A percentile compares a stretch with the other conserved stretches of the same genome.
phyloP scores from a whole-genome alignment of 345 rosid genomes.

The Salix koriyanagi region DNA sequence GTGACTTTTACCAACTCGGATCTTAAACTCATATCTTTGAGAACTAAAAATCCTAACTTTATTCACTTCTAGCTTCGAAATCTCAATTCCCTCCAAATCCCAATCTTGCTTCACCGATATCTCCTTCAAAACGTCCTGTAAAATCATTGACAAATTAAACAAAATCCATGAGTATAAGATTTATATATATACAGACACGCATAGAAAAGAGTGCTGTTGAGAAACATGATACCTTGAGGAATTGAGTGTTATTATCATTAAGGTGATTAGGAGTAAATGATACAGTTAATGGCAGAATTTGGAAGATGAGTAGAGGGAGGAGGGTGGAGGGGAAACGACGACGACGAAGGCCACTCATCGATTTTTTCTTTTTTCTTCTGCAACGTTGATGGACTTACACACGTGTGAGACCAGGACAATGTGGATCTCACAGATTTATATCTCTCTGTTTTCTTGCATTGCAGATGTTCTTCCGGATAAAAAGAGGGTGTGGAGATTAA shows the following conservation, averaged over 20 bases:
- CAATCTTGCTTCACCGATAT: conserved; percentile 52
- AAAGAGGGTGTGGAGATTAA: too few relatives aligned
- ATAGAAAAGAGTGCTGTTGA: too few relatives aligned
- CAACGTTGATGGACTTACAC: neutral
- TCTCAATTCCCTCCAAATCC: conserved; percentile 41
- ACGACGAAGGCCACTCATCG: conserved; percentile 3
- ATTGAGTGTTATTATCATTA: neutral
- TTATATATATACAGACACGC: too few relatives aligned
- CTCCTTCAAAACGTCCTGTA: conserved; percentile 63
- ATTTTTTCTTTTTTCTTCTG: neutral
- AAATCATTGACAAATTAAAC: neutral
- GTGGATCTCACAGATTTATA: neutral
- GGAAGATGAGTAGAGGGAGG: neutral
- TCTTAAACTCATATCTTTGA: conserved; percentile 54
- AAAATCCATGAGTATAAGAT: neutral
- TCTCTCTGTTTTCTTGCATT: too few relatives aligned
- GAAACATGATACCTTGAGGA: conserved; percentile 9
- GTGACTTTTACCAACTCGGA: conserved; percentile 53
- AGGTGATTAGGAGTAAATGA: neutral
- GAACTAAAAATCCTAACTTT: conserved; percentile 44
- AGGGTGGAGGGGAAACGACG: neutral
- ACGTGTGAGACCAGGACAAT: neutral
- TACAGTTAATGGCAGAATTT: neutral
- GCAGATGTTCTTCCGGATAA: too few relatives aligned
- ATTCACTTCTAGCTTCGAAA: conserved; percentile 38